Evolutionary conservation across 768 basidiomycete genomes (phyloP), one percentile per base, ranked within the genome.

Genomic region (Lentinula boryana): DNA sequence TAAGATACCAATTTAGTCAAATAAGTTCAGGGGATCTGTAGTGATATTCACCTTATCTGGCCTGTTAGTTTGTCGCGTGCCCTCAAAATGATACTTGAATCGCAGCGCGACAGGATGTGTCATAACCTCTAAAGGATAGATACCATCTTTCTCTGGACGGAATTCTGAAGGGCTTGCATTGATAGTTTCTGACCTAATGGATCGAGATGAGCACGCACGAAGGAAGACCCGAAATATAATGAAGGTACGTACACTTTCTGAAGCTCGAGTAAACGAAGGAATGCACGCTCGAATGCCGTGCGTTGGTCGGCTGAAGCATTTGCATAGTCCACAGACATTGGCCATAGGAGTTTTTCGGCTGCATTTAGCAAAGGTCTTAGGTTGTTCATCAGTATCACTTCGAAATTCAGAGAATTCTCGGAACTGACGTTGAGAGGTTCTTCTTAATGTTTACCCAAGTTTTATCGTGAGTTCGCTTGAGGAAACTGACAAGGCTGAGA

Each of bases 51-150:
- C 95, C 84, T 98, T 98, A 75, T 98, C 96, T 9, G 94, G 71
- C 56, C 92, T 81, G 71, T 98, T 99, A 0, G 97, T 99, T 64
- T 86, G 84, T 38, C 93, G 80, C 16, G 83, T 78, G 0, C 91
- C 86, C 60, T 98, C 94, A 63, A 98, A 98, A 69, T 99, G 97
- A 70, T 89, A 99, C 67, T 89, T 92, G 78, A 98, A 99, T 18
- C 97, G 84, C 62, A 93, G 73, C 1, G 88, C 78, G 53, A 99
- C 80, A 1, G 95, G 91, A 48, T 88, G 85, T 3, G 93, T 82
- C 16, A 99, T 82, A 2, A 91, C 88, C 69, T 93, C 88, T 16
- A 98, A 67, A 1, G 97, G 84, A 71, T 95, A 95, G 36, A 98
- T 69, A 0, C 87, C 86, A 52, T 84, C 80, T 67, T 80, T 76